Base-by-base conservation (phyloP, 345 rosid species). In the Eucalyptus camaldulensis region DNA sequence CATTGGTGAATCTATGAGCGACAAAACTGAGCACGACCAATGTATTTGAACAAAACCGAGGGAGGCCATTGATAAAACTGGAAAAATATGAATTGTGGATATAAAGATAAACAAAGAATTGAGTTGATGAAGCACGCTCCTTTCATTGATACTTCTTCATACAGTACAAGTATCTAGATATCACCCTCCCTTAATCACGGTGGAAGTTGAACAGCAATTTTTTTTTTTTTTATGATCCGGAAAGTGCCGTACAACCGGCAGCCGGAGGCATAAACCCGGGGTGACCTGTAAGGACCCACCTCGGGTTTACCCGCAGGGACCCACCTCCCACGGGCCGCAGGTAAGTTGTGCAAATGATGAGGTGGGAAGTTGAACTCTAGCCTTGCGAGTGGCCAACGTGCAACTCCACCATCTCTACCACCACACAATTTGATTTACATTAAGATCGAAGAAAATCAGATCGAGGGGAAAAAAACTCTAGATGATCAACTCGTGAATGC, bases 251-350 rank as follows among this genome's bases (percentile, higher is more conserved):
- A 40, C 43, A 40, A 5, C 43, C 43, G 1, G 43, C 43, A 40
- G 6, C 1, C 43, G 43, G 1, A 1, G 43, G 1, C 43, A 1
- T 40, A 40, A 40, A 40, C 43, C 43, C 6, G 1, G 43, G 43
- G 43, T 1, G 43, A 40, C 43, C 43, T 1, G 6, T 1, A 40
- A 4, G 5, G 40, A 40, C 40, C 40, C 5, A 40, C 5, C 43
- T 5, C 43, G 40, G 40, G 40, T 4, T 4, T 4, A 40, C 40
- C 43, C 6, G 43, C 43, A 40, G 43, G 1, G 43, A 40, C 43
- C 43, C 43, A 43, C 43, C 43, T 43, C 43, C 43, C 43, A 43
- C 1, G 43, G 43, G 43, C 43, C 43, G 6, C 43, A 43, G 1
- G 43, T 43, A 43, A 43, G 43, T 43, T 5, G 7, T 1, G 43